Evolutionary conservation across 2,329 filamentous ascomycete species (phyloP).

Genomic region (Alternaria brassicae): DNA sequence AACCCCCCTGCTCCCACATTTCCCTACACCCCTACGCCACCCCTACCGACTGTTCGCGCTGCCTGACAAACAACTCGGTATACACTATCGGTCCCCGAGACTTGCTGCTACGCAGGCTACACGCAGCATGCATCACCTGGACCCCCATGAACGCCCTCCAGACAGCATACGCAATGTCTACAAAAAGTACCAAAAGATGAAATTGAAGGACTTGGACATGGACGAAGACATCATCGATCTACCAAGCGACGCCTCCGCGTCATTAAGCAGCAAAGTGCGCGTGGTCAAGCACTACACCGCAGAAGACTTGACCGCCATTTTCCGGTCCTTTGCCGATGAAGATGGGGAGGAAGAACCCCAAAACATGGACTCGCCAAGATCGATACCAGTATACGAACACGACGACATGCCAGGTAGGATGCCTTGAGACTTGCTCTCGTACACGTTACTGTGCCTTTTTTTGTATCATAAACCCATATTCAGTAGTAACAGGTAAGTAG

Average conservation of each 20-base stretch:
- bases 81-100: too few species aligned
- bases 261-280: conserved; percentile 26
- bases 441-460: neutral
- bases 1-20: conserved; percentile 15
- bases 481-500: conserved; percentile 54
- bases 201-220: conserved; percentile 60
- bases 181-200: conserved; percentile 74
- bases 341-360: conserved; percentile 1
- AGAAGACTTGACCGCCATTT: conserved; percentile 30
- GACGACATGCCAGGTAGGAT: conserved; percentile 70
- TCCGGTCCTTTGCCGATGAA: conserved; percentile 33
- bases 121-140: conserved; percentile 55
- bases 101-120: neutral
- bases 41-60: neutral
- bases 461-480: neutral
- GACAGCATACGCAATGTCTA: conserved; percentile 72
- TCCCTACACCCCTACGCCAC: neutral
- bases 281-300: conserved; percentile 31
- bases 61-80: too few species aligned
- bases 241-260: conserved; percentile 37
- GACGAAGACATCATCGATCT: conserved; percentile 54
- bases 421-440: neutral
- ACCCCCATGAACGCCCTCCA: conserved; percentile 81
- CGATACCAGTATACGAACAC: conserved; percentile 64
- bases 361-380: conserved; percentile 4